Base-by-base conservation (phyloP, 805 yeast genomes). In the Yarrowia yakushimensis region DNA sequence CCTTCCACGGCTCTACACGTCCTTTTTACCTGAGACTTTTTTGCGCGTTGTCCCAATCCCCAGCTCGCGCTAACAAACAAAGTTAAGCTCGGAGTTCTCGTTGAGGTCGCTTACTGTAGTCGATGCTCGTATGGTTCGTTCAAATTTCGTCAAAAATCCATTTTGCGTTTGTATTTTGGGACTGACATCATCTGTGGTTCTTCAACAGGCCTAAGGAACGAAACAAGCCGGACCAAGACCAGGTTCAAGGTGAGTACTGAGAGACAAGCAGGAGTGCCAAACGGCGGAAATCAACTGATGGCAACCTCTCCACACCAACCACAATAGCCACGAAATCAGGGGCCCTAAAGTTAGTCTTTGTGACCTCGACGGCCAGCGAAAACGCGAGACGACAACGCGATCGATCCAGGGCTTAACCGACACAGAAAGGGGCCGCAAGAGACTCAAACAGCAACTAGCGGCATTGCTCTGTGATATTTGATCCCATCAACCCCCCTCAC, bases 161-260 rank as follows among this genome's bases (percentile, higher is more conserved):
- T 34, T 52, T 36, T 52, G 20, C 59, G 33, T 48, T 52, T 52
- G 59, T 36, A 52, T 52, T 43, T 52, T 36, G 59, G 59, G 59
- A 52, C 43, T 52, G 43, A 52, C 59, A 36, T 52, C 59, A 52
- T 36, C 59, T 52, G 59, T 52, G 59, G 59, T 52, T 52, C 43
- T 52, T 52, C 59, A 52, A 52, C 59, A 52, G 43, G 59, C 59
- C 59, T 52, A 52, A 48, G 59, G 59, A 52, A 52, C 55, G 59
- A 52, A 52, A 52, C 42, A 52, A 52, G 59, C 42, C 42, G 59
- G 59, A 52, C 59, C 59, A 34, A 52, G 59, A 52, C 33, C 43
- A 34, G 59, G 59, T 52, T 52, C 59, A 52, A 52, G 43, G 59
- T 52, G 59, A 52, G 59, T 52, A 52, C 54, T 3, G 2, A n/a